Evolutionary conservation across 352 stramenopile genomes (phyloP).

Genomic region (Phytophthora pini): DNA sequence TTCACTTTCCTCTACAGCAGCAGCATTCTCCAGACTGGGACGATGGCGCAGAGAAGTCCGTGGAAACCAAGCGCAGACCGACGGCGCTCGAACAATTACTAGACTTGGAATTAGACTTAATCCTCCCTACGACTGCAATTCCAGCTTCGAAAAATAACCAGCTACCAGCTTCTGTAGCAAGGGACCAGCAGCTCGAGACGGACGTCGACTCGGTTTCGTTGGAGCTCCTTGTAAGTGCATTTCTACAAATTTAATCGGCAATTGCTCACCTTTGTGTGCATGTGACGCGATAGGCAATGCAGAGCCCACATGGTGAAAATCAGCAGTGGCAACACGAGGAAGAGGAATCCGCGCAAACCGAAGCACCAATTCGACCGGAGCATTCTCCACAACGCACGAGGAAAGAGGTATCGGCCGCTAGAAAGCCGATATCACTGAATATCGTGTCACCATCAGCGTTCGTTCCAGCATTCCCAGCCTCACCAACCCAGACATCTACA

Average conservation of each 20-base stretch:
- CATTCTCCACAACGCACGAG: conserved; percentile 23
- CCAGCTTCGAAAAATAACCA: conserved; percentile 39
- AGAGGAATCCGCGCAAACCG: conserved; percentile 9
- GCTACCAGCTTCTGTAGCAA: conserved; percentile 2
- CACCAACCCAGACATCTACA: conserved; percentile 35
- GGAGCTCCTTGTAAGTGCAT: conserved; percentile 57
- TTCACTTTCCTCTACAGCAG: conserved; percentile 19
- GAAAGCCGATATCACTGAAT: conserved; percentile 29
- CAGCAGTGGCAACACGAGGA: conserved; percentile 57
- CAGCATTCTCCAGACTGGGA: conserved; percentile 27
- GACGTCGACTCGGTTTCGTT: conserved; percentile 47
- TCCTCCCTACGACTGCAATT: conserved; percentile 18
- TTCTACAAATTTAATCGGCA: background rate
- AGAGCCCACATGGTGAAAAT: conserved; percentile 70
- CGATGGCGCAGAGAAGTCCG: background rate
- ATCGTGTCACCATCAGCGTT: conserved; percentile 57
- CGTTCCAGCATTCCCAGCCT: conserved; percentile 44
- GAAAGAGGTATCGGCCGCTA: conserved; percentile 2
- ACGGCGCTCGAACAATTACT: conserved; percentile 53
- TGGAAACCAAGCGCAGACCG: conserved; percentile 5
- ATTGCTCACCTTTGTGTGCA: conserved; percentile 4
- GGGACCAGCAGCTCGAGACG: conserved; percentile 17
- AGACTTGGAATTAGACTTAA: conserved; percentile 59
- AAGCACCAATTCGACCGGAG: conserved; percentile 21
- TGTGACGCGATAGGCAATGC: conserved; percentile 53